A percentile compares a stretch with the other conserved stretches of the same genome.
Evolutionary conservation across 495 filamentous ascomycete species (phyloP).

Genomic region (Amphirosellinia nigrospora): DNA sequence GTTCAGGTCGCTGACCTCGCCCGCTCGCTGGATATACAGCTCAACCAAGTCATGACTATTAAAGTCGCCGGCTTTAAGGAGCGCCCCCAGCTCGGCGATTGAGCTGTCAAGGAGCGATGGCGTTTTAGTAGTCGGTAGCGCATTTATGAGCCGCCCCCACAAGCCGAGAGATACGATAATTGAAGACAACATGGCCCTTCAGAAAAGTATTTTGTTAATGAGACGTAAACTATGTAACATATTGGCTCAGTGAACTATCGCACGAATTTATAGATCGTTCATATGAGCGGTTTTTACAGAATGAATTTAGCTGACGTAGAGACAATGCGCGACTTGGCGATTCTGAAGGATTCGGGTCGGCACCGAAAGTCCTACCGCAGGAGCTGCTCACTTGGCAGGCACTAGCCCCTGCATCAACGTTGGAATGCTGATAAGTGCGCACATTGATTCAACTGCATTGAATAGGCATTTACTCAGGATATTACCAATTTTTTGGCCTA

Average conservation of each 20-base stretch:
- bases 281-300: neutral
- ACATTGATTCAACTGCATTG: too few species aligned
- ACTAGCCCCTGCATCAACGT: too few species aligned
- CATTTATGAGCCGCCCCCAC: neutral
- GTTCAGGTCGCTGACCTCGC: slow-evolving; percentile 59
- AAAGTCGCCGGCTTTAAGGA: slow-evolving; percentile 54
- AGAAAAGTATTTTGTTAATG: neutral
- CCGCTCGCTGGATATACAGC: slow-evolving; percentile 58
- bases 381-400: too few species aligned
- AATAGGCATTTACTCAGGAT: too few species aligned
- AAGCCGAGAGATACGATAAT: neutral
- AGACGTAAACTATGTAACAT: neutral
- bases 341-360: neutral
- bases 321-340: neutral
- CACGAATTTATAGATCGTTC: neutral
- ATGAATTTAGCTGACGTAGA: neutral
- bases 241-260: neutral
- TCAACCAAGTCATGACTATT: slow-evolving; percentile 65
- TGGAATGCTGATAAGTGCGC: too few species aligned
- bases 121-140: neutral
- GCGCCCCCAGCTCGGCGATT: slow-evolving; percentile 51
- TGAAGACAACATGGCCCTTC: neutral
- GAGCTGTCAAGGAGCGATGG: slow-evolving; percentile 48
- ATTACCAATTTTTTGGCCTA: too few species aligned
- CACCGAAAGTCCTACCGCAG: too few species aligned